Evolutionary conservation across 2,329 filamentous ascomycete genomes (phyloP), one percentile per base, ranked within the genome.

Genomic region (Zasmidium citrigriseum): DNA sequence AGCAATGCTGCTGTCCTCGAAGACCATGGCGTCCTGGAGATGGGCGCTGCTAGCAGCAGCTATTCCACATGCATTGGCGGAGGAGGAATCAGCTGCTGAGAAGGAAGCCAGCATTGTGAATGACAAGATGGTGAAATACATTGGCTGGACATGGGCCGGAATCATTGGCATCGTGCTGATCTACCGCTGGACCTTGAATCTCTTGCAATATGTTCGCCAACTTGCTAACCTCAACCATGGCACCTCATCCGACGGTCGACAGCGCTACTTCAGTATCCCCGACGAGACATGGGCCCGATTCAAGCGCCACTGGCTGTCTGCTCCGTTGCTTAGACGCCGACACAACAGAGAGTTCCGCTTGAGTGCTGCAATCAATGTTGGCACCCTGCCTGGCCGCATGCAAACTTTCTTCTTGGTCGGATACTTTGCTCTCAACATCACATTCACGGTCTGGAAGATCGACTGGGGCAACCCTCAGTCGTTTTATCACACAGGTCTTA

Each of bases 211-310:
- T 70, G 78, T 93, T 38, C 86, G 92, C 63, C 88, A 84, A 23
- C 80, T 96, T 46, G 83, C 89, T 45, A 91, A 87, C 69, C 82
- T 96, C 64, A 88, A 84, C 77, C 91, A 91, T 76, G 88, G 90
- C 64, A 88, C 82, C 1, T 61, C 65, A n/a, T 66, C 61, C 61
- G 69, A 72, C 50, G 70, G 70, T 46, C 67, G 69, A 46, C 92
- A 96, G 73, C 82, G 84, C 60, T 96, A 91, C 78, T 96, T 93
- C 71, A 83, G 87, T 47, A 77, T 79, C 22, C 82, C 89, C 4
- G 88, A 90, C 61, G 66, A 69, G 51, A 67, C 65, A 27, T 78
- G 73, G 58, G 75, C 77, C 49, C 70, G 65, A 52, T 73, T 80
- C 69, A 82, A 80, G 72, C 75, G 75, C 50, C 71, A 80, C 61